These are phyloP conservation scores for Hypoxylon rickii DNA, from an alignment of 495 filamentous ascomycete genomes.

Conservation along the genomic window DNA sequence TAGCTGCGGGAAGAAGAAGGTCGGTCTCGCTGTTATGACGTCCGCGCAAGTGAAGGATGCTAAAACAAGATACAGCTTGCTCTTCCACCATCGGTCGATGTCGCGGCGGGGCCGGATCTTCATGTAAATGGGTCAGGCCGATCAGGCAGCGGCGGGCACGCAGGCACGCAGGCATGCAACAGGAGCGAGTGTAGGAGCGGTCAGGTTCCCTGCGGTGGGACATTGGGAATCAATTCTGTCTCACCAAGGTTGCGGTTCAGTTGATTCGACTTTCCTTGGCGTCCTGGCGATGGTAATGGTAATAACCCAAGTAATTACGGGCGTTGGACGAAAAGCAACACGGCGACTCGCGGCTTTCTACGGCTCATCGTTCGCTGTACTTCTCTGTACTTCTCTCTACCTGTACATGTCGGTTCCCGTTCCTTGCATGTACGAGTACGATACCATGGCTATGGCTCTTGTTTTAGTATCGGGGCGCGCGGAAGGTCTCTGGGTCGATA, in stretches of 20 bases:
- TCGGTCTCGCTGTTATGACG: neutral
- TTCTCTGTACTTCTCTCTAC: too few relatives aligned
- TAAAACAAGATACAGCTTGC: conserved; percentile 11
- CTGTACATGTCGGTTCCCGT: too few relatives aligned
- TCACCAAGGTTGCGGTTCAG: conserved; percentile 5
- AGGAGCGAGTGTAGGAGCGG: neutral
- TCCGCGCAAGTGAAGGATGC: neutral
- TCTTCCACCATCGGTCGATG: neutral
- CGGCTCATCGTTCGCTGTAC: neutral
- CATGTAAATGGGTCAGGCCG: conserved; percentile 1
- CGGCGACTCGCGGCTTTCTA: conserved; percentile 11
- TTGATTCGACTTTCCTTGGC: conserved; percentile 12
- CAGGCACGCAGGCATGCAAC: too few relatives aligned
- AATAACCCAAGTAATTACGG: conserved; percentile 7
- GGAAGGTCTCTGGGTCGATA: neutral
- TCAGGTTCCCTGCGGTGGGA: conserved; percentile 3
- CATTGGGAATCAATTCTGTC: conserved; percentile 1
- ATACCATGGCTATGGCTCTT: neutral
- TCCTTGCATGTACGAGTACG: neutral
- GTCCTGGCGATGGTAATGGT: conserved; percentile 6
- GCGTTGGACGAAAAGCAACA: conserved; percentile 1
- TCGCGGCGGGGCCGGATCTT: conserved; percentile 4
- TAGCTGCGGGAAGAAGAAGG: neutral
- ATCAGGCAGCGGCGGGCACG: conserved; percentile 3
- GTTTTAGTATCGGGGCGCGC: neutral